phyloP scores from a whole-genome alignment of 2,329 filamentous ascomycete species.

The Phialophora tarda region DNA sequence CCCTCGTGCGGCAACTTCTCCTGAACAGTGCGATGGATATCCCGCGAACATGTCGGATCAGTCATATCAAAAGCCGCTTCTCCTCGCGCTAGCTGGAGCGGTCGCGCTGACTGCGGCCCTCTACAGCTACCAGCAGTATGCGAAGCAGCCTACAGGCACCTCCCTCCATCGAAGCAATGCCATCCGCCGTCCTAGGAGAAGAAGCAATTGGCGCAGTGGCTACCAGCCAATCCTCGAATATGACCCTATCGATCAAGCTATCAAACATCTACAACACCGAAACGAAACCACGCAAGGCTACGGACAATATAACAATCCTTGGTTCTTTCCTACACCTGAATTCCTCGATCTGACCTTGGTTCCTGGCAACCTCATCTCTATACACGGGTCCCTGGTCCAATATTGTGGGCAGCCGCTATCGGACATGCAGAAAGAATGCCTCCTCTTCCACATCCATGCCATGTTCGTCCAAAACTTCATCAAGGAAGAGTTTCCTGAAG shows the following conservation, averaged over 20 bases:
- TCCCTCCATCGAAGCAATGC: constrained; percentile 40
- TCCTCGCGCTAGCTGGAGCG: constrained; percentile 31
- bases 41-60: constrained; percentile 31
- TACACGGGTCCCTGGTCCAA: constrained; percentile 25
- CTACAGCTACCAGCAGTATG: constrained; percentile 29
- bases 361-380: constrained; percentile 30
- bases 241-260: constrained; percentile 31
- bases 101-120: constrained; percentile 30
- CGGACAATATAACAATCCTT: constrained; percentile 37
- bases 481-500: constrained; percentile 35
- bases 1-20: background rate
- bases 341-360: constrained; percentile 26
- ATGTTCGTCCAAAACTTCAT: constrained; percentile 37
- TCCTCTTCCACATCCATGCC: constrained; percentile 34
- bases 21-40: constrained; percentile 49
- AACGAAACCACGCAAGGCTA: constrained; percentile 30
- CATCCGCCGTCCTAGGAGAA: constrained; percentile 33
- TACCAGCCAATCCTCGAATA: constrained; percentile 27
- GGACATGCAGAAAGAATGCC: constrained; percentile 20
- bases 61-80: constrained; percentile 31
- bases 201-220: constrained; percentile 30
- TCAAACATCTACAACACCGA: constrained; percentile 26
- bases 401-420: constrained; percentile 19
- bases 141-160: background rate
- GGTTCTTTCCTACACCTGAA: constrained; percentile 26